phyloP scores from a whole-genome alignment of 768 basidiomycete genomes.

The Pulveroboletus sp. region DNA sequence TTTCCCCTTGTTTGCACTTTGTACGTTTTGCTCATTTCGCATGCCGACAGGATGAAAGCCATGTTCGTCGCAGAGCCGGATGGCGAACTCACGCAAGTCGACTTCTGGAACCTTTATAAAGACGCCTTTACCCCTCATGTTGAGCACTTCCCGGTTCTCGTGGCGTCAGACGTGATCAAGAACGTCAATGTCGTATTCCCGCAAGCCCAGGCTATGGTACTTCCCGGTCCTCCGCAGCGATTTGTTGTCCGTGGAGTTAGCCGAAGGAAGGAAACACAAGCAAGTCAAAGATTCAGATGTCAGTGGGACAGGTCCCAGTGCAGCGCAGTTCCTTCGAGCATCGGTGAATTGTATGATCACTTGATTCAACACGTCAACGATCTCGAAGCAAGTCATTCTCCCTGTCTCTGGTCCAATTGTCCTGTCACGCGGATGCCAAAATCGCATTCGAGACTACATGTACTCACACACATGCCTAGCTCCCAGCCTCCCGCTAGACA shows the following conservation, averaged over 20 bases:
- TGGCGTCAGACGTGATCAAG: constrained; percentile 93
- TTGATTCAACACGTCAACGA: constrained; percentile 53
- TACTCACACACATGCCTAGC: constrained; percentile 72
- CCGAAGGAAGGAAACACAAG: constrained; percentile 53
- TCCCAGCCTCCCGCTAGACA: constrained; percentile 51
- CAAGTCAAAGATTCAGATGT: constrained; percentile 66
- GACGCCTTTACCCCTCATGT: constrained; percentile 66
- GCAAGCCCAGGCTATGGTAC: constrained; percentile 81
- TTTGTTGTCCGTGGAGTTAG: constrained; percentile 90
- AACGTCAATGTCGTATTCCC: constrained; percentile 84
- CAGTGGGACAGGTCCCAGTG: constrained; percentile 69
- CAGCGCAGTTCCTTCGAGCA: constrained; percentile 39
- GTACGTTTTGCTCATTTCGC: constrained; percentile 10
- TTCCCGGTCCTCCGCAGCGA: constrained; percentile 61
- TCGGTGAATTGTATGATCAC: constrained; percentile 72
- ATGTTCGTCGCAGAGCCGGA: constrained; percentile 76
- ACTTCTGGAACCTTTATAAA: constrained; percentile 93
- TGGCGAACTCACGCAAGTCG: constrained; percentile 86
- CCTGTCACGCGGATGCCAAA: constrained; percentile 42
- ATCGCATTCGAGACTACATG: constrained; percentile 54
- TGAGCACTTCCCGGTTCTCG: constrained; percentile 57
- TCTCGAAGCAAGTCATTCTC: constrained; percentile 38
- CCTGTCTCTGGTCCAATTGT: constrained; percentile 76
- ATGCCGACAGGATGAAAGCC: constrained; percentile 71
- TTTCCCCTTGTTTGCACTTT: constrained; percentile 11